Percentiles rank a stretch among this genome's conserved stretches.
phyloP scores from a whole-genome alignment of 1,284 basidiomycete species.

The Boletus albobrunnescens region DNA sequence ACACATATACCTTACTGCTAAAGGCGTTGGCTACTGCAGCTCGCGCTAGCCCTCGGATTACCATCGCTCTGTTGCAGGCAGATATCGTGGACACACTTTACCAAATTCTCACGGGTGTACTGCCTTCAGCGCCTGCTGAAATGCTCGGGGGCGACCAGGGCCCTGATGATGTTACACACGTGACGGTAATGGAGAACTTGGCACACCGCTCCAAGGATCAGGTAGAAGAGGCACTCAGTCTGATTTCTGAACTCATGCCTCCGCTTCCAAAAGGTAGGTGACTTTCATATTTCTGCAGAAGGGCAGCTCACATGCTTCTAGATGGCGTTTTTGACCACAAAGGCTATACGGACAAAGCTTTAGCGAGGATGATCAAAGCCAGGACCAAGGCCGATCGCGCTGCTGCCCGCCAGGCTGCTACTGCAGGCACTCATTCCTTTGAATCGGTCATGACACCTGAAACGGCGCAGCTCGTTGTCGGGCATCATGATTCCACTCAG shows the following conservation, averaged over 20 bases:
- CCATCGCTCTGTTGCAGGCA: conserved; percentile 81
- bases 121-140: conserved; percentile 61
- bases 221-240: conserved; percentile 84
- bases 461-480: conserved; percentile 11
- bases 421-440: conserved; percentile 28
- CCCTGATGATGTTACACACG: conserved; percentile 82
- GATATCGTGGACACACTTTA: conserved; percentile 89
- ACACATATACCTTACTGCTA: conserved; percentile 86
- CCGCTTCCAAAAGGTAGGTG: conserved; percentile 84
- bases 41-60: conserved; percentile 81
- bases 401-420: conserved; percentile 52
- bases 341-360: conserved; percentile 82
- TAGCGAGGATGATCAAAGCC: conserved; percentile 68
- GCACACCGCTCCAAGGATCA: conserved; percentile 96
- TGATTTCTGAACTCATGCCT: conserved; percentile 87
- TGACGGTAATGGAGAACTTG: conserved; percentile 96
- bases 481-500: conserved; percentile 26
- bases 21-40: conserved; percentile 84
- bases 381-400: conserved; percentile 75
- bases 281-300: not conserved
- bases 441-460: conserved; percentile 27
- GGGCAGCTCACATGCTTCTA: conserved; percentile 26
- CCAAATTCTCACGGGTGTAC: conserved; percentile 88
- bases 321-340: conserved; percentile 94
- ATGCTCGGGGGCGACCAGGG: conserved; percentile 69